Percentiles rank a stretch among this genome's conserved stretches.
Evolutionary conservation across 2,329 filamentous ascomycete genomes (phyloP).

Genomic region (Aurifilum marmelostoma): DNA sequence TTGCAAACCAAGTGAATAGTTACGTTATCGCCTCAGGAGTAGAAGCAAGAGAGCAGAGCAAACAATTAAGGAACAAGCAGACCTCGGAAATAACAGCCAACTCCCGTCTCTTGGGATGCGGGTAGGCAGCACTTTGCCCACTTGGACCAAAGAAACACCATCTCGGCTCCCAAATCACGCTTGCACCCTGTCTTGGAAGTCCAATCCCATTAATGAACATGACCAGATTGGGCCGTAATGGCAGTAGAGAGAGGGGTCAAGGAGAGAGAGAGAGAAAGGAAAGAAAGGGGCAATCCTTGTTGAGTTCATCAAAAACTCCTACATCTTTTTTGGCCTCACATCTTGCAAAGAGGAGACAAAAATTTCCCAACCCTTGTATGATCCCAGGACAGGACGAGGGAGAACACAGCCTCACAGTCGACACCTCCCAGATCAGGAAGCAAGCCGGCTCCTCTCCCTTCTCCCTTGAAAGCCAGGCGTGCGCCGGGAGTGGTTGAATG

Average conservation of each 20-base stretch:
- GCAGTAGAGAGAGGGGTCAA: not conserved
- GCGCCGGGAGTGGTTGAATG: not conserved
- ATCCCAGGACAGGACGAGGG: not conserved
- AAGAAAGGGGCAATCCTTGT: not conserved
- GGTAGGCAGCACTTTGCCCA: not conserved
- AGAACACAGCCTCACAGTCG: not conserved
- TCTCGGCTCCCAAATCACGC: not conserved
- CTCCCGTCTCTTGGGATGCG: not conserved
- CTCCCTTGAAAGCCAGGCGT: not conserved
- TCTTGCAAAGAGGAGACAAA: not conserved
- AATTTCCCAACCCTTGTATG: not conserved
- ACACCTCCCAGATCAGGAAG: not conserved
- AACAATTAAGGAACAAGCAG: not conserved
- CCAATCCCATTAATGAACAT: not conserved
- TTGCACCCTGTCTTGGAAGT: not conserved
- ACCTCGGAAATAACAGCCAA: not conserved
- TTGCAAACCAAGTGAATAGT: no score
- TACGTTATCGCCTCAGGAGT: no score
- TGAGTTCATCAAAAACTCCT: not conserved
- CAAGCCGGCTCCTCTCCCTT: not conserved
- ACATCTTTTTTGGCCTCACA: not conserved
- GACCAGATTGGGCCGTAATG: not conserved
- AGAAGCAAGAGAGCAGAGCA: not conserved
- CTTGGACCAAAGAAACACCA: not conserved
- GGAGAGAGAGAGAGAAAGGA: not conserved